These are phyloP conservation scores for Ehretia macrophylla DNA, from an alignment of 257 asterid species.

Conservation along the genomic window DNA sequence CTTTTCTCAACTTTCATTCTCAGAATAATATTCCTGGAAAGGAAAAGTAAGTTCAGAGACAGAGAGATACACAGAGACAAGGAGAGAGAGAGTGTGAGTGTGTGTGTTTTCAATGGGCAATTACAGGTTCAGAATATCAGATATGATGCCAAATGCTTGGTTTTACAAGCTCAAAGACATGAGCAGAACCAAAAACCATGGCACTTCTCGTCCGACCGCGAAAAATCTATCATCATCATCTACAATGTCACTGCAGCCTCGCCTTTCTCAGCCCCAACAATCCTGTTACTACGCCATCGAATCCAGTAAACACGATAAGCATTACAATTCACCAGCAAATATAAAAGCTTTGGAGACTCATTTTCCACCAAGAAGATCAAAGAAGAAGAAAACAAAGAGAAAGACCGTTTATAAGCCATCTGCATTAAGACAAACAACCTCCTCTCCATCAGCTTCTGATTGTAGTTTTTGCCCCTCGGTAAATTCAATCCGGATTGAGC, in stretches of 20 bases:
- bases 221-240: conserved; percentile 28
- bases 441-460: too few relatives aligned
- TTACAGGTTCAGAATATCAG: conserved; percentile 68
- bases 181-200: conserved; percentile 39
- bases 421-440: neutral
- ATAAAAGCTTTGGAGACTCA: conserved; percentile 25
- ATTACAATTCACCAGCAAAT: conserved; percentile 23
- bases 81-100: neutral
- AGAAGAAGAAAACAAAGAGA: conserved; percentile 15
- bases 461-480: too few relatives aligned
- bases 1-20: neutral
- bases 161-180: conserved; percentile 86
- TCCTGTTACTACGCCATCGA: conserved; percentile 45
- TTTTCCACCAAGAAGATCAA: conserved; percentile 47
- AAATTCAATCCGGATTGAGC: too few relatives aligned
- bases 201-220: conserved; percentile 25
- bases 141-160: conserved; percentile 97
- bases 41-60: neutral
- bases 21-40: neutral
- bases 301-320: conserved; percentile 20
- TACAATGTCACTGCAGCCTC: conserved; percentile 18
- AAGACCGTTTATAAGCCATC: conserved; percentile 2
- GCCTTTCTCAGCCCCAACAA: conserved; percentile 31
- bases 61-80: neutral
- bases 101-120: conserved; percentile 76